Evolutionary conservation across 345 rosid species (phyloP).

Genomic region (Salix arbutifolia): DNA sequence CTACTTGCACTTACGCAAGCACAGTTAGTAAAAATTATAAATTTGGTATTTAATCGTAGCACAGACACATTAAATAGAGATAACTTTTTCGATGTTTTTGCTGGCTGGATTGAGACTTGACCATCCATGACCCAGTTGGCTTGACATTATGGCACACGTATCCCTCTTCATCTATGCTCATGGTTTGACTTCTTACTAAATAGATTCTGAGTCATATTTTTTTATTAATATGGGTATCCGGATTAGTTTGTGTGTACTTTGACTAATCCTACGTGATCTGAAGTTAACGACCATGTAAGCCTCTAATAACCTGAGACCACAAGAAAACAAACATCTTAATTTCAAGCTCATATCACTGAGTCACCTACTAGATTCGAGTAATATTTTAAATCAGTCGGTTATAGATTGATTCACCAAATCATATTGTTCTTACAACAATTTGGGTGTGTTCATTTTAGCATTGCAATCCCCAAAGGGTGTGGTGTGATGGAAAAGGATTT

Average conservation of each 20-base stretch:
- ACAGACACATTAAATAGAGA: background rate
- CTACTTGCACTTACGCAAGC: background rate
- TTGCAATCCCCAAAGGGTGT: too few species aligned
- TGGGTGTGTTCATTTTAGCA: conserved; percentile 1
- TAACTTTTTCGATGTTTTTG: background rate
- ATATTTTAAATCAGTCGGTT: too few species aligned
- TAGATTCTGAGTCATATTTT: too few species aligned
- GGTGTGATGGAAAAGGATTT: rapidly evolving
- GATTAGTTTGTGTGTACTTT: rapidly evolving
- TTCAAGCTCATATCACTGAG: too few species aligned
- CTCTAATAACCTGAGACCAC: too few species aligned
- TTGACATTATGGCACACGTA: background rate
- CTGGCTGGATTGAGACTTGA: background rate
- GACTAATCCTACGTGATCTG: too few species aligned
- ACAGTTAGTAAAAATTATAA: background rate
- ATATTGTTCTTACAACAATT: background rate
- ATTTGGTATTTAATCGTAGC: too few species aligned
- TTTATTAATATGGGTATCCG: too few species aligned
- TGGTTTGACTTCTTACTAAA: background rate
- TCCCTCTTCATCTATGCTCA: background rate
- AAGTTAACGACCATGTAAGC: too few species aligned
- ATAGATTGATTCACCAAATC: too few species aligned
- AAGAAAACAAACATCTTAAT: too few species aligned
- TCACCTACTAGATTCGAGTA: too few species aligned
- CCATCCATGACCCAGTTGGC: background rate